Conservation (phyloP, 257 asterid genomes). For the Thymus quinquecostatus region DNA sequence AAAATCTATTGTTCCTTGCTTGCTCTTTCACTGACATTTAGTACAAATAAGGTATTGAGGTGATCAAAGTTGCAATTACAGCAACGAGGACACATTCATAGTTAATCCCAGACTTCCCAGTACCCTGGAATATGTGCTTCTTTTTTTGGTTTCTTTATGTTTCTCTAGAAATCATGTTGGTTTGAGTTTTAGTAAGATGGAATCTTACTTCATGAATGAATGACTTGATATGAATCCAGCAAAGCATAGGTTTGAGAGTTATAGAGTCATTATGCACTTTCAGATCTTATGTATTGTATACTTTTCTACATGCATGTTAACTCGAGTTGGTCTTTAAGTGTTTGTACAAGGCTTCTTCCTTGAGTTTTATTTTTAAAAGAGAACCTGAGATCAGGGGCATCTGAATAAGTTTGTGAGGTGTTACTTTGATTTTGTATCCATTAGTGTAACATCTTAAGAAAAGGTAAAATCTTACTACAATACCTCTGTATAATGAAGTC, state of each 20-base stretch:
- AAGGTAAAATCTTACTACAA: too few relatives aligned
- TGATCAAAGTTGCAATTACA: constrained; percentile 7
- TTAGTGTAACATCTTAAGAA: neutral
- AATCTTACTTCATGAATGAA: neutral
- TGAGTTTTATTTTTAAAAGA: neutral
- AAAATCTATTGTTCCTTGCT: neutral
- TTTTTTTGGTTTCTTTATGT: neutral
- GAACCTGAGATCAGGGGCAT: neutral
- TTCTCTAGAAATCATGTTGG: neutral
- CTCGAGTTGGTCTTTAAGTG: neutral
- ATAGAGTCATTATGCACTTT: neutral
- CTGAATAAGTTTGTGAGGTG: neutral
- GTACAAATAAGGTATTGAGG: neutral
- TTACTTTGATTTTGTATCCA: neutral
- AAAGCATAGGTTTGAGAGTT: neutral
- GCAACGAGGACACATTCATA: neutral
- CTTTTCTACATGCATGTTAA: neutral
- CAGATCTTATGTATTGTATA: neutral
- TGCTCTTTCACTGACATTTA: neutral
- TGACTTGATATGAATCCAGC: neutral
- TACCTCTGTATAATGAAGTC: neutral
- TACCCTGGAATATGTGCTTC: neutral
- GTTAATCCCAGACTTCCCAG: neutral
- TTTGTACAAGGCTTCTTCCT: neutral
- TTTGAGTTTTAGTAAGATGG: neutral